Evolutionary conservation across 2,329 filamentous ascomycete genomes (phyloP), one percentile per base, ranked within the genome.

Genomic region (Colletotrichum melonis): DNA sequence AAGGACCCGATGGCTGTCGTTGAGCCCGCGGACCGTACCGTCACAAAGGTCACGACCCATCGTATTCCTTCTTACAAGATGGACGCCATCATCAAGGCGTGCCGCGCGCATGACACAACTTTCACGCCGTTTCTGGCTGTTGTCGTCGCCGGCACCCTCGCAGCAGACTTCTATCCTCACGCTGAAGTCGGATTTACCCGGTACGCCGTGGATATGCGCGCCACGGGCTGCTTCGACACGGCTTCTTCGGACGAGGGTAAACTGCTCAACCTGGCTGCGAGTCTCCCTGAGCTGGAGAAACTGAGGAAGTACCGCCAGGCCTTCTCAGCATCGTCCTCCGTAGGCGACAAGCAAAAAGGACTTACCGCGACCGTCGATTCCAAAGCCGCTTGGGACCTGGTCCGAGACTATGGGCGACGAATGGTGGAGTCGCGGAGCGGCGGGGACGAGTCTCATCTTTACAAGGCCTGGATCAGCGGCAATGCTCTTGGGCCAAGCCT

Each of bases 151-250:
- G 66, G 66, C 38, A 75, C 77, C 1, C 58, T 79, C 4, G 74
- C 74, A 1, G 69, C 42, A 12, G 78, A 79, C 19, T 75, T 69
- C 19, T 79, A 78, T 30, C 78, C 77, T 0, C 62, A 77, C 7
- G 78, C 78, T 0, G 77, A 76, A 54, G 67, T 79, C 2, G 72
- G 72, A 0, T 74, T 74, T 6, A 72, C 68, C 5, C 68, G 72
- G 1, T 57, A 88, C 78, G 4, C 64, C 68, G 76, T 87, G 82
- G 76, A 88, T 82, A 78, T 84, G 85, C 11, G 79, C 6, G 62
- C 52, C 4, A 58, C 65, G 1, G 63, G 68, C 0, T 42, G 63
- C 49, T 56, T 74, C 32, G 68, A 72, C 3, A 55, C 65, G 7
- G 1, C 52, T 5, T 46, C 68, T 1, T 57, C 58, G 7, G 57